phyloP scores from a whole-genome alignment of 2,329 filamentous ascomycete genomes.

The Graphiopsis chlorocephala region DNA sequence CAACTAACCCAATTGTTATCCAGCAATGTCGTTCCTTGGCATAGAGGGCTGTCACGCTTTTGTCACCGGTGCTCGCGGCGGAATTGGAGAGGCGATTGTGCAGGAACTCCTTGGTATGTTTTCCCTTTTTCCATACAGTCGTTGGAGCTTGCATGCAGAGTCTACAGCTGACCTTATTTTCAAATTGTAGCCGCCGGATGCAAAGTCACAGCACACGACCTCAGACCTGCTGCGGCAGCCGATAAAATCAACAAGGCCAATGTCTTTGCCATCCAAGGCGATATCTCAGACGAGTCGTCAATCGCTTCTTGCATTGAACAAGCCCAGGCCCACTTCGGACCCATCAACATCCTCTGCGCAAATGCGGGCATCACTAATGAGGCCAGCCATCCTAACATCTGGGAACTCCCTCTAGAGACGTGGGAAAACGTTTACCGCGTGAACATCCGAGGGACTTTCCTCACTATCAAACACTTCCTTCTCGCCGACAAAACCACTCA shows the following conservation, averaged over 20 bases:
- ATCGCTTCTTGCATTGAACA: conserved; percentile 41
- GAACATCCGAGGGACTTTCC: conserved; percentile 53
- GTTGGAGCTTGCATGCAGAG: background rate
- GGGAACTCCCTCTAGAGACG: conserved; percentile 50
- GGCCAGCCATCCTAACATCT: conserved; percentile 48
- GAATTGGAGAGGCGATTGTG: conserved; percentile 51
- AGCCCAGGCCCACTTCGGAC: conserved; percentile 47
- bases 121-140: too few relatives aligned
- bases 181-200: conserved; percentile 48
- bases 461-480: conserved; percentile 57
- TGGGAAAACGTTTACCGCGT: conserved; percentile 53
- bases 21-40: conserved; percentile 44
- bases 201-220: conserved; percentile 54
- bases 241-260: conserved; percentile 28
- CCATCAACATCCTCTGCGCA: conserved; percentile 52
- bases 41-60: conserved; percentile 53
- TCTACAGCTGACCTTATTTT: background rate
- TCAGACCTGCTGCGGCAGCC: conserved; percentile 36
- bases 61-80: conserved; percentile 53
- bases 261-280: conserved; percentile 45
- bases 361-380: conserved; percentile 55
- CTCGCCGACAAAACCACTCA: conserved; percentile 43
- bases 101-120: conserved; percentile 52
- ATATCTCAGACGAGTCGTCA: conserved; percentile 49
- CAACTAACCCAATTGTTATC: background rate